Base-by-base conservation (phyloP, 345 rosid species). In the Euphorbia peplus region DNA sequence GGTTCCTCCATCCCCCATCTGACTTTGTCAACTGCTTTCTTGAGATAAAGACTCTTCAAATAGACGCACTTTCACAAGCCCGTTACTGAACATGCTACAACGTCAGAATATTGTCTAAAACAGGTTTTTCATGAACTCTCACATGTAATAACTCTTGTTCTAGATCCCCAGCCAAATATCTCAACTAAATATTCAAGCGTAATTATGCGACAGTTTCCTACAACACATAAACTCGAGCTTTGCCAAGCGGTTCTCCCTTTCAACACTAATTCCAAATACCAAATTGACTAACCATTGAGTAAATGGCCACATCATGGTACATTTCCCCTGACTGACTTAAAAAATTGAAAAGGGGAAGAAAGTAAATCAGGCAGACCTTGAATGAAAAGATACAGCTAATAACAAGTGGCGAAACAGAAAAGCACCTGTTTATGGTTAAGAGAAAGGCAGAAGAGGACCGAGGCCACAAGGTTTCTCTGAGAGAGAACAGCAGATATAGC, bases 351-450 rank as follows among this genome's bases (percentile, higher is more conserved):
- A 35, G 22, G 6, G 15, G 24, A 59, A 7, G 39, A 30, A 8
- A 59, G 44, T n/a, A 59, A 30, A n/a, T 18, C 22, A 7, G 4
- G 13, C 63, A 18, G 14, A 10, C 42, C 22, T 13, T 21, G 14
- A 59, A 15, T 15, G 6, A 41, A 37, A 28, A 1, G 52, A 35
- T n/a, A 8, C 54, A 50, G 4, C 53, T 25, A 37, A 21, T 35
- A 57, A 14, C 18, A 26, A 4, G n/a, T n/a, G n/a, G n/a, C n/a
- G n/a, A 58, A 48, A 26, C 12, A 61, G 14, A 67, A 73, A 73
- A 47, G 42, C 44, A 91, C 99, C 95, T 95, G 96, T 79, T 95
- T 90, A 81, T 95, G 99, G 74, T 87, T 90, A 79, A 95, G 96
- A 72, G 99, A 93, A 47, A 88, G 86, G 75, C 87, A 85, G 81